Evolutionary conservation across 192 early-diverging fungal genomes (phyloP).

Genomic region (Phycomyces blakesleeanus): DNA sequence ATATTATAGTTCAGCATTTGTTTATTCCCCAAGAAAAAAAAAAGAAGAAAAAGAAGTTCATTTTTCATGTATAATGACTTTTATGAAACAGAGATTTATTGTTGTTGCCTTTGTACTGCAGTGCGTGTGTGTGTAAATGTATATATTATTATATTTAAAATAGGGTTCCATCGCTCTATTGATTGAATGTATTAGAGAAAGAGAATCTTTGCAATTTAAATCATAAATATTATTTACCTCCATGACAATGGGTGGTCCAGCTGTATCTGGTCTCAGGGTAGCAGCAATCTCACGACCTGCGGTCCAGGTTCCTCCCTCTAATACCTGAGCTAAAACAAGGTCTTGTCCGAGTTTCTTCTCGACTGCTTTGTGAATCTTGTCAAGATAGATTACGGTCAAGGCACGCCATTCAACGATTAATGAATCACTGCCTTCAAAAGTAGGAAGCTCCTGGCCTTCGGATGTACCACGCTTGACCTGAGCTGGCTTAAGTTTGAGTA

Average conservation of each 20-base stretch:
- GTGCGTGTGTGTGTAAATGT: background rate
- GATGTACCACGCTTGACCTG: conserved; percentile 45
- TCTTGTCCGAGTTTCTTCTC: conserved; percentile 47
- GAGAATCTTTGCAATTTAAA: background rate
- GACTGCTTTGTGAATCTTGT: conserved; percentile 56
- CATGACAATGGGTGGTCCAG: conserved; percentile 87
- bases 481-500: conserved; percentile 57
- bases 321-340: conserved; percentile 79
- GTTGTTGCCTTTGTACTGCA: too few relatives aligned
- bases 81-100: too few relatives aligned
- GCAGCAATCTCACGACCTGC: conserved; percentile 86
- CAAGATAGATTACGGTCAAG: conserved; percentile 81
- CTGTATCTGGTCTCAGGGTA: conserved; percentile 62
- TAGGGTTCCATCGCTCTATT: conserved; percentile 30
- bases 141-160: conserved; percentile 20
- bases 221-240: conserved; percentile 37
- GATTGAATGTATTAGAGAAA: background rate
- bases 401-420: conserved; percentile 93
- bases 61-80: too few relatives aligned
- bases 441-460: conserved; percentile 48
- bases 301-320: conserved; percentile 95
- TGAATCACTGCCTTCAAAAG: conserved; percentile 74
- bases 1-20: background rate
- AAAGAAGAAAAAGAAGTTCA: background rate
- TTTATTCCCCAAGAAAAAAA: background rate